These are phyloP conservation scores for Monosporascus sp. DNA, from an alignment of 2,329 filamentous ascomycete species.

Conservation along the genomic window DNA sequence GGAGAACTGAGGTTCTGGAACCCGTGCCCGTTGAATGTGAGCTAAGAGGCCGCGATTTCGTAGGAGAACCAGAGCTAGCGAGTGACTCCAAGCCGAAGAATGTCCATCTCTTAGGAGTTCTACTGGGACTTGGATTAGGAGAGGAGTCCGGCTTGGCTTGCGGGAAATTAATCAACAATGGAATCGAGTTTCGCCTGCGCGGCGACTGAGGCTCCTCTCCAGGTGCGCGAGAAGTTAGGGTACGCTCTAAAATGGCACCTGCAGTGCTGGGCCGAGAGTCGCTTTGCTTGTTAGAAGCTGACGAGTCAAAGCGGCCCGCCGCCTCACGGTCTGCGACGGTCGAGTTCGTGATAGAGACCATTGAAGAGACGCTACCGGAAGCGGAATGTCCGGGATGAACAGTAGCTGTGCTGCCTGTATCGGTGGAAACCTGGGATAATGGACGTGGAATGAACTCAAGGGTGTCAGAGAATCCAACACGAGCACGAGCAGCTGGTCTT, in stretches of 20 bases:
- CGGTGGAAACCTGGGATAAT: conserved; percentile 76
- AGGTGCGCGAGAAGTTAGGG: conserved; percentile 31
- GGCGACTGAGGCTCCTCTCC: conserved; percentile 31
- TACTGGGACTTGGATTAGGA: conserved; percentile 43
- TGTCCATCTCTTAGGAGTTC: conserved; percentile 53
- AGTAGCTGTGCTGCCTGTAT: conserved; percentile 73
- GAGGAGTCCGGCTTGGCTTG: conserved; percentile 29
- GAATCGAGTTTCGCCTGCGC: conserved; percentile 55
- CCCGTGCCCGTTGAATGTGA: conserved; percentile 39
- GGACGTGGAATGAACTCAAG: conserved; percentile 80
- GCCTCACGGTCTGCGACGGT: conserved; percentile 37
- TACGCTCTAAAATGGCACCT: conserved; percentile 60
- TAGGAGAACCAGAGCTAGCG: conserved; percentile 39
- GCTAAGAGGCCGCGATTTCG: conserved; percentile 42
- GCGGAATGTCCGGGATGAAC: conserved; percentile 66
- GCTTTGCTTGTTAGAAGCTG: conserved; percentile 34
- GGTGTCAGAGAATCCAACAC: conserved; percentile 79
- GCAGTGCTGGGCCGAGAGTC: conserved; percentile 64
- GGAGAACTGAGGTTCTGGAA: conserved; percentile 20
- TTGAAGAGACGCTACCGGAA: conserved; percentile 74
- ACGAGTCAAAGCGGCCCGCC: conserved; percentile 31
- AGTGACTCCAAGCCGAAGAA: conserved; percentile 59
- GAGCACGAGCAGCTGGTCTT: conserved; percentile 45
- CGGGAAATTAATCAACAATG: conserved; percentile 42
- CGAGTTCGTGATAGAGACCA: conserved; percentile 55